Percentiles rank a stretch among this genome's conserved stretches.
Evolutionary conservation across 768 basidiomycete species (phyloP).

Genomic region (Suillus clintonianus): DNA sequence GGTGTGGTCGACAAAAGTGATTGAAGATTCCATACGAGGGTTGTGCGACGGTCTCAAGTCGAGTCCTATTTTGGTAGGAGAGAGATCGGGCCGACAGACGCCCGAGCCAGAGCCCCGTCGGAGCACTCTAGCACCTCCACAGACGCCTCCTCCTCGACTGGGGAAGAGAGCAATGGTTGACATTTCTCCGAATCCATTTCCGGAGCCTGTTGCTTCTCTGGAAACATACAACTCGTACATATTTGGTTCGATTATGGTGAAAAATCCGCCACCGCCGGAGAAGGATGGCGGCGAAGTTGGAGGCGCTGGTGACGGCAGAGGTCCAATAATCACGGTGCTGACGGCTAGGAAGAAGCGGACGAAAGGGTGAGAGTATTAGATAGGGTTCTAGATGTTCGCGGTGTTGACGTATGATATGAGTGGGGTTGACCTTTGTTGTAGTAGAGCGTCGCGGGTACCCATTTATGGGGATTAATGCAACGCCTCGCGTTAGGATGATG

Average conservation of each 20-base stretch:
- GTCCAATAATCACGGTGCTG: conserved; percentile 53
- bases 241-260: conserved; percentile 56
- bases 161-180: conserved; percentile 39
- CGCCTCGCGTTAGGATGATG: neutral
- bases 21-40: conserved; percentile 69
- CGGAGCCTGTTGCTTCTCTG: conserved; percentile 61
- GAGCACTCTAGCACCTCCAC: conserved; percentile 44
- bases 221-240: conserved; percentile 64
- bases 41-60: conserved; percentile 65
- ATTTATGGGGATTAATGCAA: neutral
- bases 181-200: conserved; percentile 66
- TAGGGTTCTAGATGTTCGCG: conserved; percentile 4
- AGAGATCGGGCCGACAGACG: conserved; percentile 36
- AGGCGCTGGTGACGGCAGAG: conserved; percentile 13
- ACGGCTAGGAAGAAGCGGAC: conserved; percentile 56
- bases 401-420: neutral
- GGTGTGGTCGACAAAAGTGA: conserved; percentile 65
- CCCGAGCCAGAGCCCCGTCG: conserved; percentile 39
- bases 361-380: conserved; percentile 18
- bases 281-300: conserved; percentile 15
- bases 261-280: conserved; percentile 43
- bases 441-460: conserved; percentile 2
- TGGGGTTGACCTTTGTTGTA: neutral
- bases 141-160: conserved; percentile 51
- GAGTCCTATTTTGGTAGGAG: conserved; percentile 17